Evolutionary conservation across 176 grass and related monocot genomes (phyloP).

Genomic region (Guadua angustifolia): DNA sequence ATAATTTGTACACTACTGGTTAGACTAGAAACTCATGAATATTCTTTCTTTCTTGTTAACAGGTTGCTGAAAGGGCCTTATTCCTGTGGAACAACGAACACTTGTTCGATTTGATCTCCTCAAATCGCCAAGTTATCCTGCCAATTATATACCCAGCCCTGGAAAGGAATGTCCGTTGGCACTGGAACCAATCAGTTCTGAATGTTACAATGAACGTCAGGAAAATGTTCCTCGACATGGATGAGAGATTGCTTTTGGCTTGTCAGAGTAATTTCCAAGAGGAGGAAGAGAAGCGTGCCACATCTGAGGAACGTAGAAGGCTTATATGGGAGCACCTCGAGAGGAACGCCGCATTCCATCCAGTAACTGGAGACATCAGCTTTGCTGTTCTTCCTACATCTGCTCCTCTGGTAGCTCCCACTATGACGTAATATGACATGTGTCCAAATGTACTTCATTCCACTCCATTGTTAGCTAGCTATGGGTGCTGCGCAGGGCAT

Average conservation of each 20-base stretch:
- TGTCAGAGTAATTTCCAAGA: conserved; percentile 87
- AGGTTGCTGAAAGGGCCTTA: conserved; percentile 93
- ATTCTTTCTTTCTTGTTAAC: conserved; percentile 39
- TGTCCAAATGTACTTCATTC: conserved; percentile 24
- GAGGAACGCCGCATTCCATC: conserved; percentile 60
- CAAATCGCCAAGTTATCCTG: conserved; percentile 81
- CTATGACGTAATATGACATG: conserved; percentile 60
- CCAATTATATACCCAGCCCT: conserved; percentile 83
- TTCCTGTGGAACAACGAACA: conserved; percentile 97
- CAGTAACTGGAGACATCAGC: conserved; percentile 53
- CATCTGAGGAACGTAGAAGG: conserved; percentile 71
- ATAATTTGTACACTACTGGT: conserved; percentile 1
- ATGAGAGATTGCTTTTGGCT: conserved; percentile 75
- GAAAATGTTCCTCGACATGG: conserved; percentile 94
- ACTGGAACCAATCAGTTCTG: conserved; percentile 94
- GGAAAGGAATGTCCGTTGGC: conserved; percentile 77
- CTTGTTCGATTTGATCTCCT: conserved; percentile 70
- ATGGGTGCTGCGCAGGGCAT: conserved; percentile 43
- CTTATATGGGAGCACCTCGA: conserved; percentile 86
- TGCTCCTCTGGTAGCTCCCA: conserved; percentile 61
- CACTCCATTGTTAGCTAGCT: conserved; percentile 44
- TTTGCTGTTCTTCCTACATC: conserved; percentile 61
- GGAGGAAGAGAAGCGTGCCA: conserved; percentile 70
- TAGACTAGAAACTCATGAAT: conserved; percentile 28
- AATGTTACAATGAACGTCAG: conserved; percentile 85